Conservation (phyloP, 495 filamentous ascomycete genomes). For the Bacidia gigantensis region DNA sequence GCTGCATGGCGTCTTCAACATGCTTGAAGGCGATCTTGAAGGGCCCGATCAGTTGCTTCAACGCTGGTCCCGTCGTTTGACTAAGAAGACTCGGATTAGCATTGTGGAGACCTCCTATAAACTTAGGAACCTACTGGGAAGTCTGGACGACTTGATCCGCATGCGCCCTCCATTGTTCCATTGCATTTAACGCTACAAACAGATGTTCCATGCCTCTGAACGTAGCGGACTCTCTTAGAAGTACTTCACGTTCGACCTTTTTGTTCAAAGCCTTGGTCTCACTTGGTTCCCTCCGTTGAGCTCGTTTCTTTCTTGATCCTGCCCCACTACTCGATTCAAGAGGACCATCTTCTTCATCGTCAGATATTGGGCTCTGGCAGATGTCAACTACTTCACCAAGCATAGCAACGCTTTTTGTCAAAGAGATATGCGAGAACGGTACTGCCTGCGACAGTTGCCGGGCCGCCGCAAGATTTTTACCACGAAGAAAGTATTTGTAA, state of each 20-base stretch:
- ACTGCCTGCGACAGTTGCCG: constrained; percentile 41
- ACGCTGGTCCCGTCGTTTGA: constrained; percentile 13
- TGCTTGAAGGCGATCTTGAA: constrained; percentile 25
- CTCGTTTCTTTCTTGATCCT: neutral
- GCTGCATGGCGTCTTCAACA: constrained; percentile 24
- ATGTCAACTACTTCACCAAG: constrained; percentile 15
- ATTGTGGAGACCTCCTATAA: neutral
- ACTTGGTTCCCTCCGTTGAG: neutral
- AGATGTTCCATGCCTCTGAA: constrained; percentile 63
- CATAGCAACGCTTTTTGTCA: constrained; percentile 16
- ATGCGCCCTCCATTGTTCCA: constrained; percentile 44
- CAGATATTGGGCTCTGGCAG: constrained; percentile 3
- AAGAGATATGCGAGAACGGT: constrained; percentile 26
- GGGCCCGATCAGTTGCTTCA: constrained; percentile 24
- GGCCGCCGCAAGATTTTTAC: constrained; percentile 43
- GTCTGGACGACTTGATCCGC: constrained; percentile 35
- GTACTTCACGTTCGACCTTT: constrained; percentile 13
- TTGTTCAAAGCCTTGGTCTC: neutral
- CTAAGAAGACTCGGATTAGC: neutral
- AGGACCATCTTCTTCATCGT: constrained; percentile 8
- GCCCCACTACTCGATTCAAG: neutral
- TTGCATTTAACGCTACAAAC: constrained; percentile 46
- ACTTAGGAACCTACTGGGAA: constrained; percentile 10
- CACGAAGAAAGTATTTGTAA: constrained; percentile 62
- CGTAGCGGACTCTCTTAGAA: constrained; percentile 43